Base-by-base conservation (phyloP, 768 basidiomycete species). In the Termitomyces sp. region DNA sequence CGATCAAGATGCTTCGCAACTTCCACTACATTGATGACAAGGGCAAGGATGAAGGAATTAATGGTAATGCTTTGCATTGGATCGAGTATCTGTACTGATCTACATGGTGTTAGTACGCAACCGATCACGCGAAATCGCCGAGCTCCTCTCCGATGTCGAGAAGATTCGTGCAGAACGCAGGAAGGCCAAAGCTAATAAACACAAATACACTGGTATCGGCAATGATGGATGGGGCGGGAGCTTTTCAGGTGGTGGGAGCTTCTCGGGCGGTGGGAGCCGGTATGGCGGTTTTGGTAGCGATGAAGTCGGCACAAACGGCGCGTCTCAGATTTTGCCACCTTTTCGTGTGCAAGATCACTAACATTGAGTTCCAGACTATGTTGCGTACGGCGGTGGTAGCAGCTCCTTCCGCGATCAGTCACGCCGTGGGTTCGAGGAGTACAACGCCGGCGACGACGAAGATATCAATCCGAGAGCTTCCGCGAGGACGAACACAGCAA, bases 1-100 rank as follows among this genome's bases (percentile, higher is more conserved):
- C 95, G 19, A 80, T 99, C 63, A 98, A 98, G 74, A 98, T 98
- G 92, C 82, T 98, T 11, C 77, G 94, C 55, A 97, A 88, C 65
- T 99, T 99, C 74, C 96, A 98, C 67, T 98, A 98, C 69, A 91
- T 98, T 54, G 97, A 99, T 61, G 96, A 98, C 60, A 96, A 96
- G 74, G 94, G 93, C 47, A 98, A 99, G 69, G 97, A 99, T 65
- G 93, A 99, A 70, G 97, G 97, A 6, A 80, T 97, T 63, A 99
- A 99, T 64, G 93, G 95, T 93, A 53, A 6, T 35, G 21, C 26
- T 37, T 26, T 37, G 9, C 6, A 30, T 37, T 24, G 17, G 21
- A 24, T 12, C 14, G 15, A 30, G n/a, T 11, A 32, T 14, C 4
- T 7, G 26, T 34, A 41, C n/a, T 38, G n/a, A 53, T 54, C 14